Percentiles rank a stretch among this genome's conserved stretches.
Conservation (phyloP, 129 eudicot species). For the sunflower (Helianthus annuus) region DNA sequence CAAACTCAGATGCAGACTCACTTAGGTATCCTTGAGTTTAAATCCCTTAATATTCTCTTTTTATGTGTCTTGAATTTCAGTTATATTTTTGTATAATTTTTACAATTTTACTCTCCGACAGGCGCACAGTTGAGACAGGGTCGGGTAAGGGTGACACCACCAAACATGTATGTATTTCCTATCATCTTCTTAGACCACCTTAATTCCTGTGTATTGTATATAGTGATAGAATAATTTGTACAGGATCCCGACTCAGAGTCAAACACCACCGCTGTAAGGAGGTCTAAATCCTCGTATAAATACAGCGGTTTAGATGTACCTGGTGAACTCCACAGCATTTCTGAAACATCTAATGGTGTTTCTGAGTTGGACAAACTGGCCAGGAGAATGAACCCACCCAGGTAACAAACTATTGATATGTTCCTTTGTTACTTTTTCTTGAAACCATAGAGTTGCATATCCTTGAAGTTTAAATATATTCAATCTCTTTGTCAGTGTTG, state of each 20-base stretch:
- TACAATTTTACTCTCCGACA: background rate
- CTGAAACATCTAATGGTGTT: background rate
- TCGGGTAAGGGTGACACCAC: background rate
- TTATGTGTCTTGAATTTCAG: background rate
- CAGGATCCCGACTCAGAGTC: conserved; percentile 9
- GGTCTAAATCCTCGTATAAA: background rate
- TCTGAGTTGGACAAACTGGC: conserved; percentile 3
- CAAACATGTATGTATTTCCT: background rate
- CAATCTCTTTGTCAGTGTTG: background rate
- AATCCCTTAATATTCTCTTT: background rate
- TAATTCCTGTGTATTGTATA: background rate
- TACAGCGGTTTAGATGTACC: background rate
- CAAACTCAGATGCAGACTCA: background rate
- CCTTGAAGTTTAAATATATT: background rate
- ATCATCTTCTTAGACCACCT: too few relatives aligned
- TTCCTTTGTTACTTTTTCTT: background rate
- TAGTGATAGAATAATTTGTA: background rate
- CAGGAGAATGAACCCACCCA: conserved; percentile 12
- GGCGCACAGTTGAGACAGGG: background rate
- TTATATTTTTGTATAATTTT: background rate
- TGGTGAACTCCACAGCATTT: background rate
- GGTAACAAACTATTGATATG: background rate
- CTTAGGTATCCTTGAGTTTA: background rate
- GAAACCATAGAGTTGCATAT: background rate
- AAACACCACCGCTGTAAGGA: background rate